phyloP scores from a whole-genome alignment of 2,329 filamentous ascomycete genomes.

The Dryadomyces quercus-mongolicae region DNA sequence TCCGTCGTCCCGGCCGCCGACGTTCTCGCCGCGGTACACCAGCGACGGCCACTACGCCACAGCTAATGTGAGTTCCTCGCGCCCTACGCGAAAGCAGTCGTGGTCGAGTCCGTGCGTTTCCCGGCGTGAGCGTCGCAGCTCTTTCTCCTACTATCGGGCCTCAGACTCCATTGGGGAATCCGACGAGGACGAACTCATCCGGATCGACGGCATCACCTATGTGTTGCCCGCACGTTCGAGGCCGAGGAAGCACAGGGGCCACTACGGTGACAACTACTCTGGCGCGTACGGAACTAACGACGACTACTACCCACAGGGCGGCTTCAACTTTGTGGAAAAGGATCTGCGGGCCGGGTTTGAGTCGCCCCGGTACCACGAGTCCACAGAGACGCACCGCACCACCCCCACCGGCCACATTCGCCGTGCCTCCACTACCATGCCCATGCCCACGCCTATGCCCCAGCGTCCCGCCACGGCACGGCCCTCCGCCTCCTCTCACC shows the following conservation, averaged over 20 bases:
- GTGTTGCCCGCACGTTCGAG: slow-evolving; percentile 39
- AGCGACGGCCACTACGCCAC: slow-evolving; percentile 52
- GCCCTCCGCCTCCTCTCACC: slow-evolving; percentile 28
- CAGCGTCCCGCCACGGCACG: slow-evolving; percentile 41
- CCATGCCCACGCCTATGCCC: slow-evolving; percentile 27
- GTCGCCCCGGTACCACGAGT: slow-evolving; percentile 25
- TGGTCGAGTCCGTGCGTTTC: slow-evolving; percentile 31
- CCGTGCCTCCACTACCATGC: slow-evolving; percentile 11
- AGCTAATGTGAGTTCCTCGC: slow-evolving; percentile 50
- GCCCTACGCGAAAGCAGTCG: slow-evolving; percentile 29
- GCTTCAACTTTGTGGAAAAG: slow-evolving; percentile 21
- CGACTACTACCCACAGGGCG: slow-evolving; percentile 42
- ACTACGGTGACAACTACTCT: slow-evolving; percentile 26
- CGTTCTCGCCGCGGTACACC: slow-evolving; percentile 49
- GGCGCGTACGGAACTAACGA: slow-evolving; percentile 47
- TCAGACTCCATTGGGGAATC: slow-evolving; percentile 48
- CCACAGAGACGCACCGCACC: slow-evolving; percentile 21
- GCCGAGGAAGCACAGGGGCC: slow-evolving; percentile 27
- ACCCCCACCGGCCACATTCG: slow-evolving; percentile 26
- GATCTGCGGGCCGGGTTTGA: slow-evolving; percentile 26
- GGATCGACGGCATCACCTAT: slow-evolving; percentile 40
- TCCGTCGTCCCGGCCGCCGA: slow-evolving; percentile 27
- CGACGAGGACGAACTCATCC: slow-evolving; percentile 49
- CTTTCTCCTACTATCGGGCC: slow-evolving; percentile 44
- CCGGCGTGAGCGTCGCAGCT: slow-evolving; percentile 42